Percentiles rank a stretch among this genome's conserved stretches.
phyloP scores from a whole-genome alignment of 2,329 filamentous ascomycete species.

The Scedosporium minutisporum region DNA sequence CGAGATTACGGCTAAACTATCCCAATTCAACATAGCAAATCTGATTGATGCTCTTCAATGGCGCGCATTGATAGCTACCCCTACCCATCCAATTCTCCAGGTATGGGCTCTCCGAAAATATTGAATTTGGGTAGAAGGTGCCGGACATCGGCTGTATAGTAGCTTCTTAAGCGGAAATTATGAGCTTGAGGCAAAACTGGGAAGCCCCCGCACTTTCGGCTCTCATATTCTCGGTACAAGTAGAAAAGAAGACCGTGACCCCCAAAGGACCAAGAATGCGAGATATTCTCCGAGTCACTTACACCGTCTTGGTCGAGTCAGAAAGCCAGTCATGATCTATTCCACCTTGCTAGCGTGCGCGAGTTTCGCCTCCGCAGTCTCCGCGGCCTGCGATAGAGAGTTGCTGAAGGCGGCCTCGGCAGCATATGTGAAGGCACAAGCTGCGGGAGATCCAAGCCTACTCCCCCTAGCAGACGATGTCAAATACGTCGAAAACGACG shows the following conservation, averaged over 20 bases:
- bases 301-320: background rate
- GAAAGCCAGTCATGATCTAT: background rate
- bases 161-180: background rate
- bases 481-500: conserved; percentile 24
- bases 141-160: background rate
- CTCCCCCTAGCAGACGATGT: conserved; percentile 6
- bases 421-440: conserved; percentile 15
- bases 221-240: background rate
- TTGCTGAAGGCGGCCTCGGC: background rate
- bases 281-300: background rate
- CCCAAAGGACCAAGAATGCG: background rate
- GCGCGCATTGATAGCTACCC: background rate
- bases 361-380: background rate
- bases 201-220: background rate
- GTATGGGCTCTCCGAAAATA: background rate
- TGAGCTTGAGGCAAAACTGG: background rate
- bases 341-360: background rate
- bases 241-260: background rate
- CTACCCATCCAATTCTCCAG: background rate
- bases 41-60: background rate
- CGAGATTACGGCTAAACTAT: background rate
- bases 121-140: background rate
- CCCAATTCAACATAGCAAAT: background rate
- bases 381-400: background rate
- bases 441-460: conserved; percentile 11